Conservation (phyloP, 2,329 filamentous ascomycete genomes). For the Talaromyces sp. region DNA sequence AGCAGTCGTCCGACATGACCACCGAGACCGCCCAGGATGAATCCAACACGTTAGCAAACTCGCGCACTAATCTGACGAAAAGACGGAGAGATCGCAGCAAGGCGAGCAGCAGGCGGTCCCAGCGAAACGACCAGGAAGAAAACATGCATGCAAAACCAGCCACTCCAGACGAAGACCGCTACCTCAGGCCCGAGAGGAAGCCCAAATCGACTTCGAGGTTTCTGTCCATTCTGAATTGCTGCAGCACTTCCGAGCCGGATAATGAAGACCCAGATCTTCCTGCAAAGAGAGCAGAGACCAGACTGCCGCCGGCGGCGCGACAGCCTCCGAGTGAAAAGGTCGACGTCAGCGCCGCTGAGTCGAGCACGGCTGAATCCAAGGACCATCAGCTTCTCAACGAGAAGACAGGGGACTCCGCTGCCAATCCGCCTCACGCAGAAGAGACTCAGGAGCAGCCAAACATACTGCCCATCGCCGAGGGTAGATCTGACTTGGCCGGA, state of each 20-base stretch:
- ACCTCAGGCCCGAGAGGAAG: constrained; percentile 36
- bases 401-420: constrained; percentile 29
- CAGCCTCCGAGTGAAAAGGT: constrained; percentile 35
- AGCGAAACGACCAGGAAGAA: constrained; percentile 30
- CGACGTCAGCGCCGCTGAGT: constrained; percentile 34
- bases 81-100: constrained; percentile 63
- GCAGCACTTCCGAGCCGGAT: constrained; percentile 43
- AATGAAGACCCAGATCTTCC: constrained; percentile 40
- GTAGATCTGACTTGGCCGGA: background rate
- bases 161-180: constrained; percentile 26
- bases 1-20: constrained; percentile 27
- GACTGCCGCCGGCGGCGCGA: constrained; percentile 30
- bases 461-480: constrained; percentile 23
- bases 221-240: constrained; percentile 47
- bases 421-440: constrained; percentile 21
- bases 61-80: constrained; percentile 62
- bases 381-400: constrained; percentile 34
- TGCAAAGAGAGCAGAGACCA: constrained; percentile 42
- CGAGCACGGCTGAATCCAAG: constrained; percentile 36
- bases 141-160: constrained; percentile 27
- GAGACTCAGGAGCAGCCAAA: constrained; percentile 18
- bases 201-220: constrained; percentile 36
- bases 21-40: constrained; percentile 30
- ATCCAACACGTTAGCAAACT: constrained; percentile 57
- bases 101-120: constrained; percentile 52